phyloP scores from a whole-genome alignment of 495 filamentous ascomycete genomes.

The Neurospora sublineolata region DNA sequence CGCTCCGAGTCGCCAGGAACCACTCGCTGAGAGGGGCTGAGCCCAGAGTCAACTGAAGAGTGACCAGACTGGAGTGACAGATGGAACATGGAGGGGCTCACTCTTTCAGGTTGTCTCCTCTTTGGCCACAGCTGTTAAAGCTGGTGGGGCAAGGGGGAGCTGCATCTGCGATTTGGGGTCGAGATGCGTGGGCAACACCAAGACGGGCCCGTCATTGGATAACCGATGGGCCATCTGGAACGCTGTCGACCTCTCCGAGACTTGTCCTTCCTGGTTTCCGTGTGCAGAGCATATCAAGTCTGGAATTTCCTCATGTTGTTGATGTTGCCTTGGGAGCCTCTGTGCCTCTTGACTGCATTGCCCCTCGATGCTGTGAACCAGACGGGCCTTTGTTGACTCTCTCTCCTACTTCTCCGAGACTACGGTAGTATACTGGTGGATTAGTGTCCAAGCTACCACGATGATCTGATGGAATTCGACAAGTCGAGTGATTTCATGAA shows the following conservation, averaged over 20 bases:
- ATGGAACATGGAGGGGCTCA: slow-evolving; percentile 10
- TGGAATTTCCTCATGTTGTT: background rate
- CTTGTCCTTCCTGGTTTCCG: background rate
- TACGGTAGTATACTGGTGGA: too few species aligned
- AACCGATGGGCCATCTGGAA: background rate
- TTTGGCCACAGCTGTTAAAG: slow-evolving; percentile 7
- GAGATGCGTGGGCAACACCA: background rate
- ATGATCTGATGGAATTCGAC: background rate
- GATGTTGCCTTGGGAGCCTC: background rate
- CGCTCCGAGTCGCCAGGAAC: background rate
- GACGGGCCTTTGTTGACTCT: background rate
- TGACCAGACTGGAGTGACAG: background rate
- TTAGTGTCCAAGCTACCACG: background rate
- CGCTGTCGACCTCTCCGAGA: background rate
- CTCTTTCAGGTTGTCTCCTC: background rate
- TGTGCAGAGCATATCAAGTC: background rate
- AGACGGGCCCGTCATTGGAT: background rate
- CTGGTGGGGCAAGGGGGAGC: slow-evolving; percentile 3
- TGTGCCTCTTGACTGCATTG: background rate
- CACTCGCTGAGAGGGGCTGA: background rate
- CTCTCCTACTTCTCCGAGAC: background rate
- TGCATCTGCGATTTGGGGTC: slow-evolving; percentile 2
- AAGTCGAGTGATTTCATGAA: background rate
- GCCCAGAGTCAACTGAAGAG: background rate
- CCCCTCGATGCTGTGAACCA: background rate